Base-by-base conservation (phyloP, 2,329 filamentous ascomycete genomes). In the Colletotrichum melonis region DNA sequence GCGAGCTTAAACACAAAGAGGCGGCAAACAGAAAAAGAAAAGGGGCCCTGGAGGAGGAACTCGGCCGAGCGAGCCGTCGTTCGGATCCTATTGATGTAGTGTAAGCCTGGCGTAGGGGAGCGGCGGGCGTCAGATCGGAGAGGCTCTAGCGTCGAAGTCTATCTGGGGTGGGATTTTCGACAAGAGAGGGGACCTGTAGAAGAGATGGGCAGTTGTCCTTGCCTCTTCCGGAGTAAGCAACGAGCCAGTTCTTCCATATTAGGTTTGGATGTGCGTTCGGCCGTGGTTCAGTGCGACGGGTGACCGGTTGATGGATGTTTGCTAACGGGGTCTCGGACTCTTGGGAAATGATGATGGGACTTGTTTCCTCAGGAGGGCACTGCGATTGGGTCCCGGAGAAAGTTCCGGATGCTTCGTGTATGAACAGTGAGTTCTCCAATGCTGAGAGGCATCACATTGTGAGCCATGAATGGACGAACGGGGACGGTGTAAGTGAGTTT, bases 51-150 rank as follows among this genome's bases (percentile, higher is more conserved):
- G 9, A 49, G 42, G 42, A 55, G 16, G 28, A 49, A 63, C 69
- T 69, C 69, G 65, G 69, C 65, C 65, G 58, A 69, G 58, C 58
- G 52, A 63, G 16, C 35, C 22, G 28, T 46, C 49, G 58, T 69
- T 63, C 38, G 58, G 42, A 72, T 59, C 49, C 69, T 22, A 42
- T 42, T 32, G 30, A 28, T 52, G 19, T 32, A 42, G 22, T 52
- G 19, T 49, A 12, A 57, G 49, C 38, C 22, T 63, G 52, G 38
- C 38, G 58, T 22, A 24, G 57, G 35, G 35, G 22, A 42, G 38
- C 16, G 46, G 35, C 11, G n/a, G 19, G 52, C 38, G 30, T 57
- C 57, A 58, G 52, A 58, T 63, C 52, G 69, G 24, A 54, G 58
- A 38, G 30, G 55, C 38, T 60, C n/a, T 60, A 70, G 59, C 66